These are phyloP conservation scores for Artemisia argyi DNA, from an alignment of 129 eudicot genomes.

Conservation along the genomic window DNA sequence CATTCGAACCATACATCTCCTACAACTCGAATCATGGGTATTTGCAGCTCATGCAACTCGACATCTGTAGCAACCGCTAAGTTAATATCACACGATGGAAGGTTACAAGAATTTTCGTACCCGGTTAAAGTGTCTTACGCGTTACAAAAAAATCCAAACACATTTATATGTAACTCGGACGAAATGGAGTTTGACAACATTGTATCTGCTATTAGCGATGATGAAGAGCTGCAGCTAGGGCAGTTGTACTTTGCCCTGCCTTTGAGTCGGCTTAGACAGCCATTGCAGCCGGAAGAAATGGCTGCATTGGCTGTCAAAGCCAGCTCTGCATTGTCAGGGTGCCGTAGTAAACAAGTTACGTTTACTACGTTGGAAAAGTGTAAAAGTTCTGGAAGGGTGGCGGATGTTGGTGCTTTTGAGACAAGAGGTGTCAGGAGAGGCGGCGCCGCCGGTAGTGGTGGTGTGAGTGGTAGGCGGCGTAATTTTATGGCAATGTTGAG, in stretches of 20 bases:
- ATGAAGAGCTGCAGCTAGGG: slow-evolving; percentile 71
- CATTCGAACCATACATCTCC: background rate
- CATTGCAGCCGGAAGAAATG: slow-evolving; percentile 85
- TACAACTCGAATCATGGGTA: slow-evolving; percentile 46
- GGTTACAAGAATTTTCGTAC: slow-evolving; percentile 68
- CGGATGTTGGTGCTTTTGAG: slow-evolving; percentile 35
- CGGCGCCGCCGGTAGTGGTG: slow-evolving; percentile 30
- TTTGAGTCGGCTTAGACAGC: slow-evolving; percentile 48
- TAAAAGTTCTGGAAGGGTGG: slow-evolving; percentile 45
- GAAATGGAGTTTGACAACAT: slow-evolving; percentile 93
- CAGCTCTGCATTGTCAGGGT: slow-evolving; percentile 70
- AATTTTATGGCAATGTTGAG: slow-evolving; percentile 48
- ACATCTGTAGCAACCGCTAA: slow-evolving; percentile 70
- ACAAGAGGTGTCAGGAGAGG: slow-evolving; percentile 23
- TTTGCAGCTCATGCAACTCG: slow-evolving; percentile 75
- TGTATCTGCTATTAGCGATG: slow-evolving; percentile 55
- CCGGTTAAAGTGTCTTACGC: slow-evolving; percentile 74
- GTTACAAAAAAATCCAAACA: slow-evolving; percentile 56
- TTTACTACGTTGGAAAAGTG: slow-evolving; percentile 32
- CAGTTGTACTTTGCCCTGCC: slow-evolving; percentile 85
- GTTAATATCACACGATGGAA: slow-evolving; percentile 66
- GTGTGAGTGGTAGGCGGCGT: slow-evolving; percentile 46
- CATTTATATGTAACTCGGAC: slow-evolving; percentile 86
- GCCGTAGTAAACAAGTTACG: slow-evolving; percentile 50
- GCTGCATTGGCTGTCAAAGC: slow-evolving; percentile 98